Evolutionary conservation across 352 stramenopile species (phyloP), one percentile per base, ranked within the genome.

Genomic region (Globisporangium radiosum): DNA sequence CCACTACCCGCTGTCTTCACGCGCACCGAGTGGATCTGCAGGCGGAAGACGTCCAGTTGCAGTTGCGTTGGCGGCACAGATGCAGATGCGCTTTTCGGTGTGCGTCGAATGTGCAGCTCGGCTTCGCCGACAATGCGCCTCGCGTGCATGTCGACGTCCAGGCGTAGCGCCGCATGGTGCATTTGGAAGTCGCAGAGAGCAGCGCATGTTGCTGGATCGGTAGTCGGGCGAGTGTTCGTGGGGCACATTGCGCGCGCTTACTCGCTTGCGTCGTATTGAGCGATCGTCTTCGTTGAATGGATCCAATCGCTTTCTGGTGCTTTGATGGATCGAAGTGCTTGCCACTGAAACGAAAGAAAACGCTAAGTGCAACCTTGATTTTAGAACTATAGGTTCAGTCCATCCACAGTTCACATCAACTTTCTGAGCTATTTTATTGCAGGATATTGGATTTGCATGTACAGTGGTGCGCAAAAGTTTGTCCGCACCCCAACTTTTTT

Each of bases 201-300:
- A 4, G 78, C 53, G 57, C 81, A 91, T 25, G 81, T 91, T 55
- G 81, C 81, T 13, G 81, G 81, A 54, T 91, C 81, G n/a, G 37
- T 43, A 17, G 17, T 49, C 47, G 15, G n/a, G 7, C 37, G 3
- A 25, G 45, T 6, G 11, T n/a, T 54, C 42, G 54, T 52, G 14
- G 36, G 43, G 33, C 54, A 59, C 54, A 59, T 59, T 25, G 25
- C 25, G 25, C 25, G 25, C 25, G 25, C 25, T 25, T 25, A 25
- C 25, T 25, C 25, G 25, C 25, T 25, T 25, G 25, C 25, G 25
- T 25, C 25, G 25, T 25, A 25, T 25, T 25, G 25, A 25, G 25
- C 25, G 25, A 25, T 25, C 25, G 25, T 25, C 25, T 25, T 25
- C 25, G 25, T 25, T 25, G 25, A 25, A 25, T 25, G 25, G 25